phyloP scores from a whole-genome alignment of 129 eudicot genomes.

The Rutidosis leptorrhynchoides region DNA sequence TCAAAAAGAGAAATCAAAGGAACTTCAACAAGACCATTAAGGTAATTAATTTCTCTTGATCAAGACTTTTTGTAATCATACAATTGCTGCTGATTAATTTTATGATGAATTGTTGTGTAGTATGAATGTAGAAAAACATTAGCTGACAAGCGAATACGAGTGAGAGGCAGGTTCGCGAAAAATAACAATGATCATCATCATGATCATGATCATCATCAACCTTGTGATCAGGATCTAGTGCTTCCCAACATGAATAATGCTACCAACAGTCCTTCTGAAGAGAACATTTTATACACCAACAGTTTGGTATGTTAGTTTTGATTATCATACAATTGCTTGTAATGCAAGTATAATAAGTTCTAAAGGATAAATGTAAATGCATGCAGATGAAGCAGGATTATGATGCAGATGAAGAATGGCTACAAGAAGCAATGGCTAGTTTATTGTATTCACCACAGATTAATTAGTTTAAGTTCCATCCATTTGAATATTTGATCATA shows the following conservation, averaged over 20 bases:
- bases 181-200: constrained; percentile 48
- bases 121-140: constrained; percentile 91
- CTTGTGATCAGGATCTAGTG: constrained; percentile 36
- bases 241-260: constrained; percentile 25
- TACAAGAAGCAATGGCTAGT: constrained; percentile 74
- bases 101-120: constrained; percentile 34
- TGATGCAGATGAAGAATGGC: constrained; percentile 70
- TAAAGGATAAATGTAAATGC: too few species aligned
- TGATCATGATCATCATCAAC: constrained; percentile 49
- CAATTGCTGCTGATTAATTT: too few species aligned
- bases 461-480: constrained; percentile 10
- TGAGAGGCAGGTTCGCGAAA: constrained; percentile 92
- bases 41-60: constrained; percentile 38
- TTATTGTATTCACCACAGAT: constrained; percentile 48
- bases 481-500: constrained; percentile 16
- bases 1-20: constrained; percentile 90
- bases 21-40: constrained; percentile 91
- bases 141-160: constrained; percentile 83
- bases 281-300: constrained; percentile 28
- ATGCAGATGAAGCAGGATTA: constrained; percentile 54
- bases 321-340: background rate
- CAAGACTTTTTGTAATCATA: background rate
- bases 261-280: constrained; percentile 19
- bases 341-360: too few species aligned
- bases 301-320: constrained; percentile 39